Base-by-base conservation (phyloP, 768 basidiomycete species). In the Lentinula detonsa region DNA sequence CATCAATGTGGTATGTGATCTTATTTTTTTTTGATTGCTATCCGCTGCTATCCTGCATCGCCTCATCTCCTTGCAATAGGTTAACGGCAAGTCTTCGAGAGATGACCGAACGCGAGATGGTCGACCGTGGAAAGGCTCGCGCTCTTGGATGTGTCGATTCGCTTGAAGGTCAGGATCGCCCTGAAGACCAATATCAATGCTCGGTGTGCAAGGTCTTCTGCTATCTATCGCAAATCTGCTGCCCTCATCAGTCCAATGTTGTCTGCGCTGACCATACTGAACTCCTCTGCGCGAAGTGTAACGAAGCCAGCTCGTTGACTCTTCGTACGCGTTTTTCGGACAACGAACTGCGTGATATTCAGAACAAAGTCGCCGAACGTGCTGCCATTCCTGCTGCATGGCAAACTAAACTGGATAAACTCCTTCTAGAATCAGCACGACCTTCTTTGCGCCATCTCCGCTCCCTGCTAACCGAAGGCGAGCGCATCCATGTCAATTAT, bases 111-210 rank as follows among this genome's bases (percentile, higher is more conserved):
- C 85, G 91, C 40, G 97, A 99, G 71, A 77, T 92, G 68, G 72
- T 70, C 7, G 80, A 85, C 57, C 89, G 97, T 33, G 76, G 76
- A 53, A 75, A 75, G 31, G 83, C 91, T 37, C 86, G 91, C 35
- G 66, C 75, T 18, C 71, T 81, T 39, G 81, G 81, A n/a, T 72
- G 93, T 48, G 71, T 75, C 23, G 94, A 97, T 71, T 75, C 80
- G 39, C 75, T 93, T 31, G 88, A 92, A 65, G 84, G 87, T 65
- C 81, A 85, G 66, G 95, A 98, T 71, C 85, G 86, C 11, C 80
- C 88, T 0, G 97, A 98, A 71, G 95, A 98, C 57, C 93, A 97
- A 70, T 96, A 95, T 72, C 97, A 98, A 72, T 99, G 97, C 80
- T 76, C 80, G 54, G 75, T 90, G 64, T 98, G 97, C 88, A 95